Evolutionary conservation across 2,329 filamentous ascomycete species (phyloP), one percentile per base, ranked within the genome.

Genomic region (Aspergillus transmontanensis): DNA sequence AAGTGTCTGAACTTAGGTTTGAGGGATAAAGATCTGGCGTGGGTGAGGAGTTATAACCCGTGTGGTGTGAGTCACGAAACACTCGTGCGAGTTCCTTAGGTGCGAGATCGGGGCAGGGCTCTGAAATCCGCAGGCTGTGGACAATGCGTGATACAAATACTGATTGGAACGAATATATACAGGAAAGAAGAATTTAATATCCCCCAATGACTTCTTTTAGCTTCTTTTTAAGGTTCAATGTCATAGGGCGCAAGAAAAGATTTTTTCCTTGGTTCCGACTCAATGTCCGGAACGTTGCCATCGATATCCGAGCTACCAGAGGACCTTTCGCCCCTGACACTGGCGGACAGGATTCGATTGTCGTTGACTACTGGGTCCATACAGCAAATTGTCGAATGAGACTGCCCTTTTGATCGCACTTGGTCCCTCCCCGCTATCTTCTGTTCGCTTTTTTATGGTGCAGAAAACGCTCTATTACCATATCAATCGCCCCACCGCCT

Each of bases 231-330:
- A 26, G 51, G 51, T 55, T 55, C 30, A 26, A 16, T 10, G 19
- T 39, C 51, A 55, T 32, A 55, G 51, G 21, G 51, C n/a, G 51
- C 12, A 14, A 54, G 14, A 55, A 26, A 55, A 55, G 34, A 39
- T 39, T 55, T 55, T 60, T 61, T 55, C 58, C 46, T 34, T 56
- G 43, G 57, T 45, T 12, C 58, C 46, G 57, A 58, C 34, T 58
- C 41, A 58, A 36, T 48, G 45, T 61, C 45, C 45, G 56, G 56
- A 26, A 54, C 36, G 57, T 64, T 60, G 58, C 64, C 64, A 61
- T 65, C 64, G 64, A 63, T 65, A 65, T 63, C 64, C 64, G 64
- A 63, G 55, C 39, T 28, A 34, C 46, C 46, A 55, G 19, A 32
- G n/a, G 16, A 32, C 11, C 30, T 54, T 21, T 36, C 36, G 30